phyloP scores from a whole-genome alignment of 805 yeast genomes.

The Komagataella kurtzmanii region DNA sequence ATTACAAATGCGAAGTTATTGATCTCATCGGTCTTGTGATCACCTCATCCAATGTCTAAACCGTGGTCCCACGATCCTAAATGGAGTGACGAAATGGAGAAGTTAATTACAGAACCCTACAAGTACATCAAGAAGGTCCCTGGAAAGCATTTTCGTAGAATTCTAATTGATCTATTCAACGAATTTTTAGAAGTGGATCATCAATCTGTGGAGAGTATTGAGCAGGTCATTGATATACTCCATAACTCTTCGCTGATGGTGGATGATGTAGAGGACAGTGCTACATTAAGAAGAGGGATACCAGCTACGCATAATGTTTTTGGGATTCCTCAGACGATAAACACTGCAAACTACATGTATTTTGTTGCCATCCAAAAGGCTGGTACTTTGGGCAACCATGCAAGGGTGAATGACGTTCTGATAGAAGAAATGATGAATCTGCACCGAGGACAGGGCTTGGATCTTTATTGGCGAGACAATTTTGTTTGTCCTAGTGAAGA shows the following conservation, averaged over 20 bases:
- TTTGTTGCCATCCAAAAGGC: conserved; percentile 52
- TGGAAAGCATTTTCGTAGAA: conserved; percentile 43
- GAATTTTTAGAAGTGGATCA: conserved; percentile 29
- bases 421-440: conserved; percentile 67
- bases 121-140: conserved; percentile 31
- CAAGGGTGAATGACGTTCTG: conserved; percentile 25
- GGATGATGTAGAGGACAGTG: conserved; percentile 83
- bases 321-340: conserved; percentile 73
- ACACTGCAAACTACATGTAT: conserved; percentile 74
- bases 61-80: not conserved
- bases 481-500: conserved; percentile 40
- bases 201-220: conserved; percentile 23
- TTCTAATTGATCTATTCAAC: conserved; percentile 40
- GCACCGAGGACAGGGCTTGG: conserved; percentile 86
- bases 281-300: conserved; percentile 57
- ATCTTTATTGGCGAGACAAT: conserved; percentile 77
- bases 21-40: not conserved
- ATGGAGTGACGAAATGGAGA: conserved; percentile 18
- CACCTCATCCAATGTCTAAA: not conserved
- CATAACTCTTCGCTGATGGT: conserved; percentile 59
- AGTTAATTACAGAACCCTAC: conserved; percentile 28
- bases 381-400: conserved; percentile 14
- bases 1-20: not conserved
- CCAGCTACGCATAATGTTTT: conserved; percentile 69
- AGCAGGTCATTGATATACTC: conserved; percentile 38